Evolutionary conservation across 371 early-diverging fungal genomes (phyloP).

Genomic region (Circinella umbellata): DNA sequence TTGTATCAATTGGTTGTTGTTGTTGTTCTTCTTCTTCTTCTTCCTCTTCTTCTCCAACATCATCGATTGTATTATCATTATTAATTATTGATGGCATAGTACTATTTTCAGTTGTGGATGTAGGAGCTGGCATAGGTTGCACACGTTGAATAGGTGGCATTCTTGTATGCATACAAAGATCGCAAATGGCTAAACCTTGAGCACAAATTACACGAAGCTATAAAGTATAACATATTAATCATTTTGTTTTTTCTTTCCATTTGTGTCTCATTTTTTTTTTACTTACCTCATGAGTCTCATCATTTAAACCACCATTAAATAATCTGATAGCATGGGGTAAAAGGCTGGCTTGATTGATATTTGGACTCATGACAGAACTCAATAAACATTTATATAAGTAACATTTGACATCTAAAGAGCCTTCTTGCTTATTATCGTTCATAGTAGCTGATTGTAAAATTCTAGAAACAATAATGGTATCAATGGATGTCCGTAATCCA

Average conservation of each 20-base stretch:
- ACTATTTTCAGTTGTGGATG: conserved; percentile 18
- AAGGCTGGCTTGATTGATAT: conserved; percentile 45
- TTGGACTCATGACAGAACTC: conserved; percentile 44
- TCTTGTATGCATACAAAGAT: conserved; percentile 60
- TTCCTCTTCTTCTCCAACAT: background rate
- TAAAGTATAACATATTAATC: too few species aligned
- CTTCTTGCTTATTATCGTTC: background rate
- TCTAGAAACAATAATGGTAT: conserved; percentile 33
- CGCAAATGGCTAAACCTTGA: conserved; percentile 58
- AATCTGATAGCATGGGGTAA: conserved; percentile 46
- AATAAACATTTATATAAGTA: conserved; percentile 45
- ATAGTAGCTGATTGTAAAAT: conserved; percentile 34
- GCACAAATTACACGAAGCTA: conserved; percentile 49
- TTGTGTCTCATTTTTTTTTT: too few species aligned
- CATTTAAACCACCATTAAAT: conserved; percentile 48
- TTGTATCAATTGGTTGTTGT: background rate
- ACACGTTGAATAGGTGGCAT: conserved; percentile 65
- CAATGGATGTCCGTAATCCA: conserved; percentile 29
- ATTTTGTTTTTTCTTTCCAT: too few species aligned
- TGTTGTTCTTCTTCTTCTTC: background rate
- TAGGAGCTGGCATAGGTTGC: conserved; percentile 12
- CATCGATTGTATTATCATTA: background rate
- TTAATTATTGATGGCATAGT: background rate
- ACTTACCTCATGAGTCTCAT: conserved; percentile 37
- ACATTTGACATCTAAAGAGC: conserved; percentile 22